These are phyloP conservation scores for Suillus sp. DNA, from an alignment of 768 basidiomycete species.

Conservation along the genomic window DNA sequence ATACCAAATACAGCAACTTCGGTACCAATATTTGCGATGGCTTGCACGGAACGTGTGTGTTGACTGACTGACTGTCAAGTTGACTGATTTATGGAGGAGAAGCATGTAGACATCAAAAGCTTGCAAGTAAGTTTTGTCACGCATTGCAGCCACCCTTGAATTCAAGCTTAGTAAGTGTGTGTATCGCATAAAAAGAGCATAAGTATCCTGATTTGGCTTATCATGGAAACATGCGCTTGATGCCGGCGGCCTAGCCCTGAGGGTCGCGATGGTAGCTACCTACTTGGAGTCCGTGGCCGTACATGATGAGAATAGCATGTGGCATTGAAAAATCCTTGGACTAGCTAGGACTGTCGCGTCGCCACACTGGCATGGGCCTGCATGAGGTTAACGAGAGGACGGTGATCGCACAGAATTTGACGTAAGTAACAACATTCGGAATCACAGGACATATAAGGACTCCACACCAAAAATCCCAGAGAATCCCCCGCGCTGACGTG, in stretches of 20 bases:
- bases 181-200: background rate
- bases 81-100: background rate
- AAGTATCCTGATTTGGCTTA: background rate
- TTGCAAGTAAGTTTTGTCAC: background rate
- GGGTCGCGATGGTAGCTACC: background rate
- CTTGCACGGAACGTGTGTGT: background rate
- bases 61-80: background rate
- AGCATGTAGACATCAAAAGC: background rate
- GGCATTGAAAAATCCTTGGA: background rate
- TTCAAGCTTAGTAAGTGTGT: too few relatives aligned
- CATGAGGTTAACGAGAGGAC: constrained; percentile 1
- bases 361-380: background rate
- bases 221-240: background rate
- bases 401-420: constrained; percentile 5
- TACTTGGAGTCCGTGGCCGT: too few relatives aligned
- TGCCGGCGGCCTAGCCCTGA: background rate
- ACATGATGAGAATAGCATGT: too few relatives aligned
- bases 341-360: background rate
- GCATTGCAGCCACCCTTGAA: background rate
- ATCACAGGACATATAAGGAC: background rate
- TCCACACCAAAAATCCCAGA: constrained; percentile 4
- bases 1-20: constrained; percentile 17
- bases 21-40: background rate
- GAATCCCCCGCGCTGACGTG: constrained; percentile 8
- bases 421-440: background rate